Evolutionary conservation across 805 yeast genomes (phyloP).

Genomic region (Scheffersomyces ergatensis): DNA sequence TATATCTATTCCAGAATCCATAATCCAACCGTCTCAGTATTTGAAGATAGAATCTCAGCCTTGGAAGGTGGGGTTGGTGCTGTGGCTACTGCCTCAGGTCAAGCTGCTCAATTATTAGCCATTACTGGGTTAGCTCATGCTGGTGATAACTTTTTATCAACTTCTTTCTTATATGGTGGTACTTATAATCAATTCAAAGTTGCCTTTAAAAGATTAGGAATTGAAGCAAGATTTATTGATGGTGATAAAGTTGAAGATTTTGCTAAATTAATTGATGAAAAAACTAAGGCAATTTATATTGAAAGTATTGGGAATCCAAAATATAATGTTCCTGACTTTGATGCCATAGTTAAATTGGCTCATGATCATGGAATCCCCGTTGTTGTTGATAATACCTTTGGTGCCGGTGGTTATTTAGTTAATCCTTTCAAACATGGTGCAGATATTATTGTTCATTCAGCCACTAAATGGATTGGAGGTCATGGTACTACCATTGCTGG

Average conservation of each 20-base stretch:
- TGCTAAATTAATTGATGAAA: conserved; percentile 71
- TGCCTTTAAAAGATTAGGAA: conserved; percentile 84
- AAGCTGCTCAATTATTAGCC: conserved; percentile 90
- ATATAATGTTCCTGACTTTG: conserved; percentile 90
- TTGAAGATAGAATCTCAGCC: conserved; percentile 90
- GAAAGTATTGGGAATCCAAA: conserved; percentile 94
- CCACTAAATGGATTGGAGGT: conserved; percentile 98
- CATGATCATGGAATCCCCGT: conserved; percentile 86
- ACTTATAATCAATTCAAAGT: conserved; percentile 95
- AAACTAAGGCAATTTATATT: conserved; percentile 84
- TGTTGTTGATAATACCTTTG: conserved; percentile 94
- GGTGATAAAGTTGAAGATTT: conserved; percentile 80
- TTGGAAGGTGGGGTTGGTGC: conserved; percentile 93
- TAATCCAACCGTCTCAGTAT: conserved; percentile 91
- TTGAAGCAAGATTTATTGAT: conserved; percentile 78
- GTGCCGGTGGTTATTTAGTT: conserved; percentile 90
- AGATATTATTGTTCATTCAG: conserved; percentile 89
- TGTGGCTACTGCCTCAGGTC: conserved; percentile 90
- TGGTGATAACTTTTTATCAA: conserved; percentile 88
- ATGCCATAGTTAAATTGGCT: conserved; percentile 68
- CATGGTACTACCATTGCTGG: conserved; percentile 96
- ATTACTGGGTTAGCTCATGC: conserved; percentile 77
- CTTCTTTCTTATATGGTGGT: conserved; percentile 91
- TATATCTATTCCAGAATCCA: conserved; percentile 84
- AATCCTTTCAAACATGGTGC: conserved; percentile 88